Conservation (phyloP, 768 basidiomycete genomes). For the Psilocybe cyanescens region DNA sequence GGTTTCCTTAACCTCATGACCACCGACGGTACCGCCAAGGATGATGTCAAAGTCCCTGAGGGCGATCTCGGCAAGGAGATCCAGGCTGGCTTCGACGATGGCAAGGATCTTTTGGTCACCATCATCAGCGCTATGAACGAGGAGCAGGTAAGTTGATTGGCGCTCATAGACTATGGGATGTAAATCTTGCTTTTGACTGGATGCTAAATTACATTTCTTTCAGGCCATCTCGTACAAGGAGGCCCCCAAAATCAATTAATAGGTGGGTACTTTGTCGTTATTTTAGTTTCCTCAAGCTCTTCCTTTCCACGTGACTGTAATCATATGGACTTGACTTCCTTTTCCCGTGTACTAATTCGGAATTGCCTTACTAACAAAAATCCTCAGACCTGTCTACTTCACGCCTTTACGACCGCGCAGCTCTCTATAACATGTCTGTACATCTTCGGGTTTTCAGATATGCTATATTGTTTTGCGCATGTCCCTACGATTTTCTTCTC, state of each 20-base stretch:
- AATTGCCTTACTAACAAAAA: not conserved
- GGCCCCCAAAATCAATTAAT: conserved; percentile 67
- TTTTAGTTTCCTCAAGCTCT: not conserved
- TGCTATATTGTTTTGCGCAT: conserved; percentile 13
- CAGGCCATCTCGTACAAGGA: conserved; percentile 89
- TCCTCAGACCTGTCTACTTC: not conserved
- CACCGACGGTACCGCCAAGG: conserved; percentile 78
- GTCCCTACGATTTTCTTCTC: conserved; percentile 14
- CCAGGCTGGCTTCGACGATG: conserved; percentile 70
- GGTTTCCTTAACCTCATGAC: conserved; percentile 95
- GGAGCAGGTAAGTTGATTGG: conserved; percentile 62
- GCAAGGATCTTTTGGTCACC: conserved; percentile 88
- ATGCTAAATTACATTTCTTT: conserved; percentile 7
- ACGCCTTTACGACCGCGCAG: conserved; percentile 15
- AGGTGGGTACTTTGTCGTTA: conserved; percentile 64
- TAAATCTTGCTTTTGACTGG: not conserved
- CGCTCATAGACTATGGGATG: not conserved
- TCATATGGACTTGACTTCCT: not conserved
- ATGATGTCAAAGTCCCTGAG: conserved; percentile 95
- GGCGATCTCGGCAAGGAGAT: conserved; percentile 79
- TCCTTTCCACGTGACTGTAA: conserved; percentile 64
- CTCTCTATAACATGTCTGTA: conserved; percentile 10
- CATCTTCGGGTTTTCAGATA: conserved; percentile 14
- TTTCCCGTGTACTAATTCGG: not conserved
- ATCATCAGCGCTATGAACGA: conserved; percentile 91